A percentile compares a stretch with the other conserved stretches of the same genome.
phyloP scores from a whole-genome alignment of 1,139 yeast genomes.

The Hanseniaspora gamundiae region DNA sequence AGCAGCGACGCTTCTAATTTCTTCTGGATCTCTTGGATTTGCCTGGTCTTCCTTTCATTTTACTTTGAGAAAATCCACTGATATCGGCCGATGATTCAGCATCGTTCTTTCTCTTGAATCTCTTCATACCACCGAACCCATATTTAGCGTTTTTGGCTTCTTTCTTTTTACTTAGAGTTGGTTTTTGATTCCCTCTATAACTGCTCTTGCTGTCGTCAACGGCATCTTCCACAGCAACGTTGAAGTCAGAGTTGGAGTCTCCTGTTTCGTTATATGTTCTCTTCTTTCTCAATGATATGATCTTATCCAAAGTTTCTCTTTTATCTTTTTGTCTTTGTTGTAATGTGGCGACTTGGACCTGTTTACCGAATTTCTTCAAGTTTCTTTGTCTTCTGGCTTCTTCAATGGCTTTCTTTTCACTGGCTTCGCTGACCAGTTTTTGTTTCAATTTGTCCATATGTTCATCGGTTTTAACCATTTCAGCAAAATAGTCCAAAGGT shows the following conservation, averaged over 20 bases:
- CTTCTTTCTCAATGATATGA: slow-evolving; percentile 79
- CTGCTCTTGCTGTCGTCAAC: slow-evolving; percentile 26
- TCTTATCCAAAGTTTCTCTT: slow-evolving; percentile 81
- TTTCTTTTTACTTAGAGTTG: slow-evolving; percentile 51
- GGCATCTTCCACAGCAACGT: slow-evolving; percentile 80
- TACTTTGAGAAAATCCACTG: slow-evolving; percentile 46
- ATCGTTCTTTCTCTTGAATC: slow-evolving; percentile 62
- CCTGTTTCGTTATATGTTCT: slow-evolving; percentile 65
- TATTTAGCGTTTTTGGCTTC: slow-evolving; percentile 58
- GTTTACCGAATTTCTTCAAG: slow-evolving; percentile 94
- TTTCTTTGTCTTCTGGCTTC: slow-evolving; percentile 93
- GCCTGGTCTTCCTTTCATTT: slow-evolving; percentile 32
- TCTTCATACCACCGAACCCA: slow-evolving; percentile 67
- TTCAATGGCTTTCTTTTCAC: slow-evolving; percentile 81
- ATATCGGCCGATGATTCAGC: slow-evolving; percentile 64
- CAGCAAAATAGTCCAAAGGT: slow-evolving; percentile 94
- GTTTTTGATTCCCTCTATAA: slow-evolving; percentile 18
- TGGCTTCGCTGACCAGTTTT: slow-evolving; percentile 75
- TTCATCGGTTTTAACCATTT: slow-evolving; percentile 95
- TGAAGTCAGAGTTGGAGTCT: slow-evolving; percentile 33
- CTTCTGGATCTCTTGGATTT: slow-evolving; percentile 1
- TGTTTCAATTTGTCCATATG: slow-evolving; percentile 91
- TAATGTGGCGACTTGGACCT: slow-evolving; percentile 86
- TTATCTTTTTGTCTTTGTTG: slow-evolving; percentile 93
- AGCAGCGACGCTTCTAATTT: too few species aligned